Conservation (phyloP, 2,329 filamentous ascomycete species). For the Leptographium radiaticola region DNA sequence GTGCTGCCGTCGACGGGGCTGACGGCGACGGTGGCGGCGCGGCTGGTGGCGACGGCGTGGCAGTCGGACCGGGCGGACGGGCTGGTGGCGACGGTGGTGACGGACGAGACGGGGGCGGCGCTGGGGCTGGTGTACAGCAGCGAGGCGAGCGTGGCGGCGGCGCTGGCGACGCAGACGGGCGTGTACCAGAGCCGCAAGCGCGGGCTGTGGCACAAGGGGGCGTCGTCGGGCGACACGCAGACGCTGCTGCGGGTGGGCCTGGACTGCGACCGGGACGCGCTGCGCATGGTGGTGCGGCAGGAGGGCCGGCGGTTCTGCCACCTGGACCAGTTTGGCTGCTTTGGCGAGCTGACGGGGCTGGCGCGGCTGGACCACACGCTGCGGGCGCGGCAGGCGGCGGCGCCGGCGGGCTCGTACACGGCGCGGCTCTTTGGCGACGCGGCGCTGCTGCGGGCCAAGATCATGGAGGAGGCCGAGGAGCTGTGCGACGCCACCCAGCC, state of each 20-base stretch:
- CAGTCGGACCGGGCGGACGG: constrained; percentile 73
- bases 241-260: constrained; percentile 72
- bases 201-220: constrained; percentile 92
- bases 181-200: constrained; percentile 96
- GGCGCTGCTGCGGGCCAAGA: constrained; percentile 83
- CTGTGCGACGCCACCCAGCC: constrained; percentile 65
- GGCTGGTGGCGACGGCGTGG: constrained; percentile 61
- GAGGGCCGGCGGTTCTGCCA: constrained; percentile 88
- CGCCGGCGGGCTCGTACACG: constrained; percentile 85
- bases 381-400: constrained; percentile 64
- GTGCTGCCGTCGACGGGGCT: constrained; percentile 60
- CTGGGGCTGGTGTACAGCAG: constrained; percentile 92
- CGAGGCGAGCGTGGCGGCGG: constrained; percentile 77
- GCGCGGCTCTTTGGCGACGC: constrained; percentile 84
- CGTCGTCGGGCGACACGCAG: constrained; percentile 87
- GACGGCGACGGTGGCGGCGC: constrained; percentile 61
- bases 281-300: constrained; percentile 82
- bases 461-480: constrained; percentile 96
- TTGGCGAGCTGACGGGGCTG: constrained; percentile 72
- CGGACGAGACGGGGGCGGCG: constrained; percentile 72
- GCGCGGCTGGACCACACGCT: constrained; percentile 80
- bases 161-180: constrained; percentile 61
- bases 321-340: constrained; percentile 81
- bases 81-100: constrained; percentile 80
- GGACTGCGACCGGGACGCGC: constrained; percentile 87